These are phyloP conservation scores for Skeletonema tropicum DNA, from an alignment of 108 stramenopile genomes.

Conservation along the genomic window DNA sequence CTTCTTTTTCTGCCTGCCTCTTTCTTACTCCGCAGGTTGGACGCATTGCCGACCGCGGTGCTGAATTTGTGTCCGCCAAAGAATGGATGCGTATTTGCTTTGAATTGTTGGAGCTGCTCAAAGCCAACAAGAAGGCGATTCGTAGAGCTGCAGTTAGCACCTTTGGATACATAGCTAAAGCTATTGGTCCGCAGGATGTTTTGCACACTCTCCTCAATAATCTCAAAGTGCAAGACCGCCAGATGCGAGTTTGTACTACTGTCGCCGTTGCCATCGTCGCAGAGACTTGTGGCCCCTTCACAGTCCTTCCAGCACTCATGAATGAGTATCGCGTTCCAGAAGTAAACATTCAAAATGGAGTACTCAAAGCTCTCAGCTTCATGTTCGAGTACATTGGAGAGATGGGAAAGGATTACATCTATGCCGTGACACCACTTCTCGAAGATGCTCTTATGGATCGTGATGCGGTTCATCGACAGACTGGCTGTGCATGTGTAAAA, in stretches of 20 bases:
- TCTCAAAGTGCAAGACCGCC: constrained; percentile 97
- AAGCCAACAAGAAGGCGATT: constrained; percentile 98
- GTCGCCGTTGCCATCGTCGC: constrained; percentile 99
- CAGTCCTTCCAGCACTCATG: constrained; percentile 98
- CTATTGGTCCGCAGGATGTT: constrained; percentile 99
- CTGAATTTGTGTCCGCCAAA: constrained; percentile 95
- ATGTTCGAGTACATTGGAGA: constrained; percentile 99
- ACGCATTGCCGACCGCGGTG: constrained; percentile 97
- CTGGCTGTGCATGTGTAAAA: constrained; percentile 96
- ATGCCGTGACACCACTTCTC: constrained; percentile 94
- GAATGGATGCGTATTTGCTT: constrained; percentile 99
- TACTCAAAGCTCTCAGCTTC: constrained; percentile 98
- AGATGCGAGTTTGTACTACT: constrained; percentile 99
- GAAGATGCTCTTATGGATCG: constrained; percentile 99
- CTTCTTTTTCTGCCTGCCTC: constrained; percentile 24
- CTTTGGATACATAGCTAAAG: constrained; percentile 99
- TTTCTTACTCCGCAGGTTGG: constrained; percentile 70
- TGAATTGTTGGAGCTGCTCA: constrained; percentile 98
- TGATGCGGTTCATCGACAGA: constrained; percentile 98
- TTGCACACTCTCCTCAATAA: constrained; percentile 98
- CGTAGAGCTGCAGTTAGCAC: constrained; percentile 97
- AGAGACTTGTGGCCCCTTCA: constrained; percentile 99
- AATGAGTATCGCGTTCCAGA: constrained; percentile 99
- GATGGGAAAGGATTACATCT: constrained; percentile 99
- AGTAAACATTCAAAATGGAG: constrained; percentile 99